These are phyloP conservation scores for Jacaranda mimosifolia DNA, from an alignment of 257 asterid species.

Conservation along the genomic window DNA sequence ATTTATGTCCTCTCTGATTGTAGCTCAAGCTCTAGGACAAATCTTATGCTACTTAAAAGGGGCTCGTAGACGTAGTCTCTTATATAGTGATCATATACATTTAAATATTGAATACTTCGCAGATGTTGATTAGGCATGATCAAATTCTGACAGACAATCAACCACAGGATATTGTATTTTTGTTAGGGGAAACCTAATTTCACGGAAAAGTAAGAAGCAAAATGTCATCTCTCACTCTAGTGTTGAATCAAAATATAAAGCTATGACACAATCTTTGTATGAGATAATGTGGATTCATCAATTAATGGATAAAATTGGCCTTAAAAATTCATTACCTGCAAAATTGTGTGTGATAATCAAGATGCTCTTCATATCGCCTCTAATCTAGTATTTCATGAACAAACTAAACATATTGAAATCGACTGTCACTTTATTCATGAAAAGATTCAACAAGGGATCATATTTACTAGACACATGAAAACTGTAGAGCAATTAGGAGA, in stretches of 20 bases:
- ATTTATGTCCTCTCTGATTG: background rate
- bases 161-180: background rate
- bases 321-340: too few relatives aligned
- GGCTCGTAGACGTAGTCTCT: background rate
- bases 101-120: background rate
- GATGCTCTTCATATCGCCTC: too few relatives aligned
- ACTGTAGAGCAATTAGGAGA: too few relatives aligned
- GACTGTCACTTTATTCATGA: background rate
- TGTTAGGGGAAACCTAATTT: background rate
- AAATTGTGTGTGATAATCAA: too few relatives aligned
- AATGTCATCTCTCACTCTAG: background rate
- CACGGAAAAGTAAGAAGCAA: background rate
- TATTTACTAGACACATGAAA: background rate
- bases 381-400: too few relatives aligned
- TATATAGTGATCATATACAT: background rate
- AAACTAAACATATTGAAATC: background rate
- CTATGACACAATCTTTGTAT: background rate
- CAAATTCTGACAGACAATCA: background rate
- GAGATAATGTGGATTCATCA: too few relatives aligned
- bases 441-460: background rate
- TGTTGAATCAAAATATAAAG: background rate
- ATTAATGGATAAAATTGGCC: too few relatives aligned
- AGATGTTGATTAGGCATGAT: background rate
- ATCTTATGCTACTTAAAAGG: conserved; percentile 3
- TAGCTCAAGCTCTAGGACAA: background rate